Evolutionary conservation across 2,329 filamentous ascomycete species (phyloP).

Genomic region (Beauveria brongniartii): DNA sequence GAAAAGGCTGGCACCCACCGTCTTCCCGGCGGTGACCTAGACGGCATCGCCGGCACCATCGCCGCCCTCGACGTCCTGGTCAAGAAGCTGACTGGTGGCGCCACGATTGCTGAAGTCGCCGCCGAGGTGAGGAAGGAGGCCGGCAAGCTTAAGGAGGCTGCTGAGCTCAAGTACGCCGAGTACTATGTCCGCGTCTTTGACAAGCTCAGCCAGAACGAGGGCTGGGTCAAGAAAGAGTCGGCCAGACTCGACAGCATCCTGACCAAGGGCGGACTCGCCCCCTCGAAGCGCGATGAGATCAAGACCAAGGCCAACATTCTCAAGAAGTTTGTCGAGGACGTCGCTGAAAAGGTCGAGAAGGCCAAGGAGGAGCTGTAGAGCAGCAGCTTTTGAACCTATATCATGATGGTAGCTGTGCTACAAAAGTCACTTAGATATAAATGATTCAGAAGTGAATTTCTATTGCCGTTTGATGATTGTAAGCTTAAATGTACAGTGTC

Average conservation of each 20-base stretch:
- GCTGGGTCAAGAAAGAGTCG: slow-evolving; percentile 79
- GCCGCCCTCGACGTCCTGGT: slow-evolving; percentile 70
- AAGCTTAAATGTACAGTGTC: background rate
- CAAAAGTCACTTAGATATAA: background rate
- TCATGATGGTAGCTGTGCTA: slow-evolving; percentile 5
- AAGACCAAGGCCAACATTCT: slow-evolving; percentile 83
- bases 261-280: slow-evolving; percentile 76
- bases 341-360: slow-evolving; percentile 38
- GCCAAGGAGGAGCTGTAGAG: slow-evolving; percentile 65
- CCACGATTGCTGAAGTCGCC: slow-evolving; percentile 53
- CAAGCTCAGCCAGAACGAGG: slow-evolving; percentile 71
- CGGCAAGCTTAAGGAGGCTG: slow-evolving; percentile 52
- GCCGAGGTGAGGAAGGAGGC: slow-evolving; percentile 67
- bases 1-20: slow-evolving; percentile 83
- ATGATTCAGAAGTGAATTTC: background rate
- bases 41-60: slow-evolving; percentile 73
- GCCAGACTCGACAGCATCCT: slow-evolving; percentile 71
- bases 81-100: slow-evolving; percentile 60
- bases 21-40: slow-evolving; percentile 68
- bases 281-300: slow-evolving; percentile 82
- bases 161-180: slow-evolving; percentile 69
- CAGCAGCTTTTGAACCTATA: slow-evolving; percentile 29
- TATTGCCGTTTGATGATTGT: background rate
- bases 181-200: slow-evolving; percentile 91
- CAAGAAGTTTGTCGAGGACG: slow-evolving; percentile 61